These are phyloP conservation scores for Angomonas ambiguus DNA, from an alignment of 208 protist species.

Conservation along the genomic window DNA sequence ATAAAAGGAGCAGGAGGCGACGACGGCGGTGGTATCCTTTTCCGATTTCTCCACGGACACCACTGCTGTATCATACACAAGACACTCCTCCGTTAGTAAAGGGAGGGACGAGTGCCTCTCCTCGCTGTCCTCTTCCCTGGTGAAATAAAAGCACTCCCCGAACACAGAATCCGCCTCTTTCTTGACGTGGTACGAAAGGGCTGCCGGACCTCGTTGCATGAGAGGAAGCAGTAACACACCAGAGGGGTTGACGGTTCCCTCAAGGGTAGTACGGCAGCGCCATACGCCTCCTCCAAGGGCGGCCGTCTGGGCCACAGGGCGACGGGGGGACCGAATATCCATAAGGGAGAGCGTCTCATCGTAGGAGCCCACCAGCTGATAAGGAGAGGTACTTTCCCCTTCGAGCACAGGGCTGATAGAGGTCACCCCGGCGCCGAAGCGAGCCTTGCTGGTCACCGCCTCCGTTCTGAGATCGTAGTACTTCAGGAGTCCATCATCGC, in stretches of 20 bases:
- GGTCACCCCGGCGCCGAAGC: slow-evolving; percentile 74
- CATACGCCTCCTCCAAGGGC: slow-evolving; percentile 76
- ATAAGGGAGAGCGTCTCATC: slow-evolving; percentile 72
- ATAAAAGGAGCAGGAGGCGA: slow-evolving; percentile 81
- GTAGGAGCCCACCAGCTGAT: slow-evolving; percentile 74
- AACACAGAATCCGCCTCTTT: slow-evolving; percentile 33
- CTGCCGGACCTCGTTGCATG: slow-evolving; percentile 81
- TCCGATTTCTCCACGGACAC: slow-evolving; percentile 9
- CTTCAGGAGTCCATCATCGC: slow-evolving; percentile 72
- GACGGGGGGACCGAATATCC: slow-evolving; percentile 42
- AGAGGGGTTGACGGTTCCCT: not conserved
- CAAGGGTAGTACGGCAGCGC: slow-evolving; percentile 38
- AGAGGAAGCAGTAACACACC: slow-evolving; percentile 59
- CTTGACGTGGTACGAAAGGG: slow-evolving; percentile 51
- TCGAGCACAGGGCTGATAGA: slow-evolving; percentile 57
- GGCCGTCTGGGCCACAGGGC: slow-evolving; percentile 35
- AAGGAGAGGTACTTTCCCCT: slow-evolving; percentile 25
- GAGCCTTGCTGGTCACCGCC: slow-evolving; percentile 23
- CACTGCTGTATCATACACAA: slow-evolving; percentile 78
- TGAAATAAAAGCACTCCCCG: slow-evolving; percentile 17
- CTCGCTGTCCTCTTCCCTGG: not conserved
- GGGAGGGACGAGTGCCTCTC: not conserved
- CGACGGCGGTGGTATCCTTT: slow-evolving; percentile 3
- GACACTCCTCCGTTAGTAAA: slow-evolving; percentile 25
- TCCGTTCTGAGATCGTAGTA: slow-evolving; percentile 46